Percentiles rank a stretch among this genome's conserved stretches.
Conservation (phyloP, 2,329 filamentous ascomycete species). For the Aspergillus pseudotamarii region DNA sequence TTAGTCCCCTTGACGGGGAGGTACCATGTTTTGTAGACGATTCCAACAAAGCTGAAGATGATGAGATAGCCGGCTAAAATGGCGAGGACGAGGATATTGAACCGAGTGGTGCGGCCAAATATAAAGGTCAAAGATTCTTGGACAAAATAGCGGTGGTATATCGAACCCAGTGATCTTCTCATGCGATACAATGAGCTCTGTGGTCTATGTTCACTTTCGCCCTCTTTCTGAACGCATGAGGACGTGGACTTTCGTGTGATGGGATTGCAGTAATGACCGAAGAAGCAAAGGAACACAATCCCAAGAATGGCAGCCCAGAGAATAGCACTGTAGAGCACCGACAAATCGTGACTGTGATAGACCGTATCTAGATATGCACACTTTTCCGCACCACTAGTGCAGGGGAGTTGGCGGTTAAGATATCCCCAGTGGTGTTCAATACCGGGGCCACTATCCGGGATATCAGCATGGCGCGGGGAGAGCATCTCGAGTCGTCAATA, state of each 20-base stretch:
- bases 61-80: constrained; percentile 64
- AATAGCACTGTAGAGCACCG: constrained; percentile 60
- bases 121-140: constrained; percentile 60
- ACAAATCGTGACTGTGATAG: constrained; percentile 57
- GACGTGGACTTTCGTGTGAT: constrained; percentile 5
- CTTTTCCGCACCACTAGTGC: constrained; percentile 59
- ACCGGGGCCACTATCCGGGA: neutral
- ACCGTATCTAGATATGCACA: constrained; percentile 62
- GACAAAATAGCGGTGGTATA: constrained; percentile 58
- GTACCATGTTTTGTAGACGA: constrained; percentile 69
- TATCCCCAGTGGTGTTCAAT: constrained; percentile 61
- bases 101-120: constrained; percentile 69
- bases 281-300: constrained; percentile 49
- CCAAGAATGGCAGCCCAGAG: constrained; percentile 58
- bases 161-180: constrained; percentile 44
- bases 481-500: constrained; percentile 11
- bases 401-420: constrained; percentile 56
- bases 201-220: constrained; percentile 21
- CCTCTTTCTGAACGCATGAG: constrained; percentile 6
- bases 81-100: constrained; percentile 66
- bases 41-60: constrained; percentile 70
- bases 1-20: constrained; percentile 64
- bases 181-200: constrained; percentile 32
- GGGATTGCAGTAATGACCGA: constrained; percentile 26
- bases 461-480: constrained; percentile 11